These are phyloP conservation scores for Bryoerythrophyllum caledonicum DNA, from an alignment of 225 moss, liverwort and hornwort genomes.

Conservation along the genomic window DNA sequence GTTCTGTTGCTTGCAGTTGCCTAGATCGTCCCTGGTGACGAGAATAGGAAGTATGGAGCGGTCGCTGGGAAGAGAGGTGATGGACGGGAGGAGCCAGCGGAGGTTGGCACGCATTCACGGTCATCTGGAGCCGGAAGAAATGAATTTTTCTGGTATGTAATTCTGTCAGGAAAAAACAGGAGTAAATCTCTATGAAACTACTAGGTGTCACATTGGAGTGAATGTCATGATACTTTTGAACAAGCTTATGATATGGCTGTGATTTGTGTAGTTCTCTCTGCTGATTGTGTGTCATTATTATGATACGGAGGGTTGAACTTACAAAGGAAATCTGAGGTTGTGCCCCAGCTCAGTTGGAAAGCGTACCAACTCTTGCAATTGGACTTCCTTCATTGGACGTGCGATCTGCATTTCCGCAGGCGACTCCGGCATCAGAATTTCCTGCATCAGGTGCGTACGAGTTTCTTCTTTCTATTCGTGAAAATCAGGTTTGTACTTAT, in stretches of 20 bases:
- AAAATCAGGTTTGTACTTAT: background rate
- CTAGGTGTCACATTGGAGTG: background rate
- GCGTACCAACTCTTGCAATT: constrained; percentile 63
- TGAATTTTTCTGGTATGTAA: constrained; percentile 32
- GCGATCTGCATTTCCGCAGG: constrained; percentile 81
- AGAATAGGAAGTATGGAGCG: constrained; percentile 28
- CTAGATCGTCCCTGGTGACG: background rate
- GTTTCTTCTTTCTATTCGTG: background rate
- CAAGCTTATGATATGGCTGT: background rate
- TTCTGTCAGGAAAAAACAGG: background rate
- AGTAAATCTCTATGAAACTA: background rate
- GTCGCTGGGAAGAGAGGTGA: constrained; percentile 22
- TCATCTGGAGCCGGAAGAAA: constrained; percentile 56
- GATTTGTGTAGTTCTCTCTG: constrained; percentile 1
- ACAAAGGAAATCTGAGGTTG: constrained; percentile 22
- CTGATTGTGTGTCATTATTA: background rate
- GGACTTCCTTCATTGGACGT: constrained; percentile 80
- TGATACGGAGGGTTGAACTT: constrained; percentile 7
- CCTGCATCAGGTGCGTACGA: constrained; percentile 62
- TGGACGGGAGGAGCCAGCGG: constrained; percentile 52
- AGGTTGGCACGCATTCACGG: constrained; percentile 60
- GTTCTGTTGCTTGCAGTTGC: constrained; percentile 26
- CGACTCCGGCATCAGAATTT: constrained; percentile 86
- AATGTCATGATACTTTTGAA: constrained; percentile 2
- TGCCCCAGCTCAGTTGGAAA: constrained; percentile 56